Evolutionary conservation across 805 yeast genomes (phyloP).

Genomic region (Lipomyces mesembrius): DNA sequence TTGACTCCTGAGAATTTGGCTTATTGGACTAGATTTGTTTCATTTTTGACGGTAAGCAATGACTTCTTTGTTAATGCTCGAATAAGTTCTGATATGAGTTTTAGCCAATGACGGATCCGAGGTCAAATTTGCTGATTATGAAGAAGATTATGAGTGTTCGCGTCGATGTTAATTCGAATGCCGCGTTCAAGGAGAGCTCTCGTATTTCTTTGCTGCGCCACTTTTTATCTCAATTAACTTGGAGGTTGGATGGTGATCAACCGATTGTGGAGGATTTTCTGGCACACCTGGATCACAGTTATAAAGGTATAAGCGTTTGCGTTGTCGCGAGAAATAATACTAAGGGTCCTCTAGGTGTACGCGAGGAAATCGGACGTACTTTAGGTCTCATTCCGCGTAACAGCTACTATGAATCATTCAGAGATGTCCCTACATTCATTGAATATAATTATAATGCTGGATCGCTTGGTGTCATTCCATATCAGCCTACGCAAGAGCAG

Average conservation of each 20-base stretch:
- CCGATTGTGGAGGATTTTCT: slow-evolving; percentile 50
- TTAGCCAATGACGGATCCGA: slow-evolving; percentile 51
- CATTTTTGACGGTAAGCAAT: slow-evolving; percentile 53
- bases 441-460: slow-evolving; percentile 46
- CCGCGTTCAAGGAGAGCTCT: slow-evolving; percentile 69
- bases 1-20: slow-evolving; percentile 73
- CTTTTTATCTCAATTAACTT: slow-evolving; percentile 55
- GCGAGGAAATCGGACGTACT: slow-evolving; percentile 67
- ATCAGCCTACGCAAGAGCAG: slow-evolving; percentile 45
- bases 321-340: background rate
- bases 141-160: slow-evolving; percentile 54
- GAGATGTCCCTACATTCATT: slow-evolving; percentile 51
- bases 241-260: slow-evolving; percentile 55
- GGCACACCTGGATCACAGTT: slow-evolving; percentile 60
- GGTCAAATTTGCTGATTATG: slow-evolving; percentile 64
- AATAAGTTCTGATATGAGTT: background rate
- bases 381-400: slow-evolving; percentile 55
- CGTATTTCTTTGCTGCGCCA: slow-evolving; percentile 61
- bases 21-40: slow-evolving; percentile 80
- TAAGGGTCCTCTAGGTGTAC: slow-evolving; percentile 56
- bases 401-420: slow-evolving; percentile 52
- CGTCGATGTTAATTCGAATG: slow-evolving; percentile 56
- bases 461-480: slow-evolving; percentile 48
- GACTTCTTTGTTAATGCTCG: background rate
- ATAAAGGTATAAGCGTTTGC: slow-evolving; percentile 25